Conservation (phyloP, 2,329 filamentous ascomycete genomes). For the Alternaria conjuncta region DNA sequence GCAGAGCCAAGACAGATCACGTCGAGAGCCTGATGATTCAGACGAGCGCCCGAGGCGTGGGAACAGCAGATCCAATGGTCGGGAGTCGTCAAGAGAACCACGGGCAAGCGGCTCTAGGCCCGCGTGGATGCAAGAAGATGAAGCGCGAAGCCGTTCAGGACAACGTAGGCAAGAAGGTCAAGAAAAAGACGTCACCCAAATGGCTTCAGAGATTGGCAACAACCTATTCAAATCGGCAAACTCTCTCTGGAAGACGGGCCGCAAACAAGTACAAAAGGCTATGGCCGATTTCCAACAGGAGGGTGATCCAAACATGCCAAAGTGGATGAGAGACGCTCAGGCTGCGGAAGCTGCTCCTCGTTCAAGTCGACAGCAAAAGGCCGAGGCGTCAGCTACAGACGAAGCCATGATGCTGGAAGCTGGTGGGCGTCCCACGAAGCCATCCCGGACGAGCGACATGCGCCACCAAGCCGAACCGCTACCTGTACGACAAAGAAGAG, state of each 20-base stretch:
- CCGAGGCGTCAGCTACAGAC: constrained; percentile 49
- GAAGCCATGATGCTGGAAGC: constrained; percentile 80
- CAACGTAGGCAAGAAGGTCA: constrained; percentile 59
- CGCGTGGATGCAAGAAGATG: constrained; percentile 69
- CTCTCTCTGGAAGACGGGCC: constrained; percentile 91
- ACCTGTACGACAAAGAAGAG: constrained; percentile 32
- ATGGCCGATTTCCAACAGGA: constrained; percentile 82
- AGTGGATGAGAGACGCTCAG: constrained; percentile 88
- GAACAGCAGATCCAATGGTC: constrained; percentile 35
- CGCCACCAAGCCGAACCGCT: constrained; percentile 32
- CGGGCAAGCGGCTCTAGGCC: constrained; percentile 53
- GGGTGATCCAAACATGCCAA: constrained; percentile 81
- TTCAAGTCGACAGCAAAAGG: constrained; percentile 28
- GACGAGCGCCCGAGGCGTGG: constrained; percentile 34
- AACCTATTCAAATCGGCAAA: constrained; percentile 93
- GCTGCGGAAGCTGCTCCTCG: constrained; percentile 33
- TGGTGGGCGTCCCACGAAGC: constrained; percentile 62
- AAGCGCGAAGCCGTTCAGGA: constrained; percentile 57
- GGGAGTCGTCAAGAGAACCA: constrained; percentile 42
- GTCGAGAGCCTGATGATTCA: constrained; percentile 31
- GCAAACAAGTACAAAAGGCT: constrained; percentile 91
- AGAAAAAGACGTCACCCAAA: constrained; percentile 78
- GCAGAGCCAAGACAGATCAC: constrained; percentile 35
- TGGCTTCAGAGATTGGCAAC: constrained; percentile 80
- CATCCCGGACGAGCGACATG: constrained; percentile 36